Percentiles rank a stretch among this genome's conserved stretches.
phyloP scores from a whole-genome alignment of 225 moss, liverwort and hornwort species.

The Sphagnum tenellum region DNA sequence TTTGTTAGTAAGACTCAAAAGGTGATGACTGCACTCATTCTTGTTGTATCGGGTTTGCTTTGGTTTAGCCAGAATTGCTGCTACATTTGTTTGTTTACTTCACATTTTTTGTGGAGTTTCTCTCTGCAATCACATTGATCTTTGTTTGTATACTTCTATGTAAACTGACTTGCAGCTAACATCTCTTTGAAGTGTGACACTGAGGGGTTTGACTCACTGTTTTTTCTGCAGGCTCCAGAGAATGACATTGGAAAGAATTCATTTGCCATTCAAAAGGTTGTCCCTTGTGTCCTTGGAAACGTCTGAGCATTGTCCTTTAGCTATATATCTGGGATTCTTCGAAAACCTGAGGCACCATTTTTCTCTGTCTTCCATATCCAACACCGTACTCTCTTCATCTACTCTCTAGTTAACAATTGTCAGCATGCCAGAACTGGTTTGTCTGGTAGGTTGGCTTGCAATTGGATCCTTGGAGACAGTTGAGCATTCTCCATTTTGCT shows the following conservation, averaged over 20 bases:
- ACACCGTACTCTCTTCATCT: neutral
- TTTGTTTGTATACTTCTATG: too few species aligned
- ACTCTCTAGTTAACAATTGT: neutral
- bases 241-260: conserved; percentile 98
- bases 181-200: too few species aligned
- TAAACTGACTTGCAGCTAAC: too few species aligned
- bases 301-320: too few species aligned
- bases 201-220: too few species aligned
- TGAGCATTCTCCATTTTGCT: neutral
- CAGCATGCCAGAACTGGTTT: neutral
- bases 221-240: conserved; percentile 63
- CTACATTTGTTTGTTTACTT: neutral
- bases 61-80: neutral
- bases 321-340: too few species aligned
- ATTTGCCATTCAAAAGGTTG: conserved; percentile 80
- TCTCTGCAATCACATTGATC: too few species aligned
- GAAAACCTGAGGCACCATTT: neutral
- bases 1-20: too few species aligned
- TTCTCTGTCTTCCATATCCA: neutral
- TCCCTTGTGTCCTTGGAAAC: neutral
- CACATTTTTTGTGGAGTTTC: neutral
- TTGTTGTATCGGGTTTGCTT: too few species aligned
- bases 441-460: too few species aligned
- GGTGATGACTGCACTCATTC: too few species aligned
- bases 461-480: too few species aligned